These are phyloP conservation scores for Leptographium lundbergii DNA, from an alignment of 2,329 filamentous ascomycete species.

Conservation along the genomic window DNA sequence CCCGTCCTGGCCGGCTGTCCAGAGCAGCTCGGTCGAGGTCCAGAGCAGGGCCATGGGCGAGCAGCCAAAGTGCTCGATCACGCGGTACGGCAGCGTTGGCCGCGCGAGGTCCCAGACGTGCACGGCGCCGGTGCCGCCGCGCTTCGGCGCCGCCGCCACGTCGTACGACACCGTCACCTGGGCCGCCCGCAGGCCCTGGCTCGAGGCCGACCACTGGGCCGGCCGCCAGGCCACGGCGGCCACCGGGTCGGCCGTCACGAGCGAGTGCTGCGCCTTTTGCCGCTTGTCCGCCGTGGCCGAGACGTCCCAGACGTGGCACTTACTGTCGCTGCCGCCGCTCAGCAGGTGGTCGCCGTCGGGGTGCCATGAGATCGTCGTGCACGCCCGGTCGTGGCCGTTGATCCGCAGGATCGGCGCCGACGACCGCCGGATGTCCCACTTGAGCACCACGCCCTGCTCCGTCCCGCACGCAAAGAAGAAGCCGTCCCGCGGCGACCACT, in stretches of 20 bases:
- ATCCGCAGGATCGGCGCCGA: slow-evolving; percentile 42
- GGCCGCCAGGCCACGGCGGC: slow-evolving; percentile 50
- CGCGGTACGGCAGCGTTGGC: slow-evolving; percentile 53
- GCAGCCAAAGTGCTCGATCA: slow-evolving; percentile 46
- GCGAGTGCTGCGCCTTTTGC: slow-evolving; percentile 50
- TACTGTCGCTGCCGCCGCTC: slow-evolving; percentile 49
- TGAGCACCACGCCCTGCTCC: slow-evolving; percentile 47
- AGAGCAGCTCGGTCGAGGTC: slow-evolving; percentile 52
- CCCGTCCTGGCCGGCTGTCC: slow-evolving; percentile 51
- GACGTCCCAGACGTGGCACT: slow-evolving; percentile 54
- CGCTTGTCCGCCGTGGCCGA: slow-evolving; percentile 46
- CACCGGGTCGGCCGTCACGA: slow-evolving; percentile 48
- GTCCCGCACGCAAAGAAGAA: slow-evolving; percentile 52
- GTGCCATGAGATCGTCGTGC: slow-evolving; percentile 52
- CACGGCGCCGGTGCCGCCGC: slow-evolving; percentile 43
- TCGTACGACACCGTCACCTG: slow-evolving; percentile 52
- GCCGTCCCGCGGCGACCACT: slow-evolving; percentile 51
- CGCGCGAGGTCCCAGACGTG: slow-evolving; percentile 59
- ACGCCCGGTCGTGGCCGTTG: slow-evolving; percentile 48
- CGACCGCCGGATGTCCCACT: slow-evolving; percentile 50
- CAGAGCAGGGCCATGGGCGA: slow-evolving; percentile 48
- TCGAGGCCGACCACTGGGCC: slow-evolving; percentile 49
- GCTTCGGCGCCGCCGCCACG: slow-evolving; percentile 34
- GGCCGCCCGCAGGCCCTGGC: slow-evolving; percentile 41
- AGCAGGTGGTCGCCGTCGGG: slow-evolving; percentile 54